Conservation (phyloP, 345 rosid species). For the Ceriops tagal region DNA sequence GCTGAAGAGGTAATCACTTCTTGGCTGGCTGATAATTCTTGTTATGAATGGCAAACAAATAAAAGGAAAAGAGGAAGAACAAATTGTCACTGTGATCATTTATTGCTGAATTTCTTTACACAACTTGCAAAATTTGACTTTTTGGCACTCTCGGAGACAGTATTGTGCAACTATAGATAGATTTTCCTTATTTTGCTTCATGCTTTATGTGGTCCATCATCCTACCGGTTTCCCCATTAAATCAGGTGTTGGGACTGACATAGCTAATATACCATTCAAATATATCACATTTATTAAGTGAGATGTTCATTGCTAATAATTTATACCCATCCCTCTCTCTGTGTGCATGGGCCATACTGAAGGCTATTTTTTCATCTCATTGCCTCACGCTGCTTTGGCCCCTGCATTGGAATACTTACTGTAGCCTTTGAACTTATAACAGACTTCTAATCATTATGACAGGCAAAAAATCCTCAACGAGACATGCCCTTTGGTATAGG, state of each 20-base stretch:
- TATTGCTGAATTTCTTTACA: not conserved
- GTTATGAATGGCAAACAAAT: not conserved
- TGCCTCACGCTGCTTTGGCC: not conserved
- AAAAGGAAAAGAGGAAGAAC: not conserved
- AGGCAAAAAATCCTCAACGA: slow-evolving; percentile 60
- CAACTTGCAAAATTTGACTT: not conserved
- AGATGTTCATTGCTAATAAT: no score
- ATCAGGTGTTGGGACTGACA: no score
- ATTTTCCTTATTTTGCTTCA: no score
- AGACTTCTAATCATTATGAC: slow-evolving; percentile 16
- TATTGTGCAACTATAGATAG: no score
- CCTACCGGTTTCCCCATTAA: no score
- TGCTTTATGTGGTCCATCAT: no score
- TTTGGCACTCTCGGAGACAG: no score
- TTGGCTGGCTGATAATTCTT: not conserved
- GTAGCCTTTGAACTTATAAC: not conserved
- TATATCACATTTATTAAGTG: no score
- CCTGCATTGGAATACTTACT: not conserved
- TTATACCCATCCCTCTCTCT: no score
- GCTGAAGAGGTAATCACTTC: slow-evolving; percentile 57
- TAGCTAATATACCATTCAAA: no score
- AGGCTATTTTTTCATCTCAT: slow-evolving; percentile 1
- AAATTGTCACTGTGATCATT: not conserved
- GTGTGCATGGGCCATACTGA: no score
- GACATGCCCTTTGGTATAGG: slow-evolving; percentile 72